Conservation (phyloP, 345 rosid genomes). For the Hibiscus trionum region DNA sequence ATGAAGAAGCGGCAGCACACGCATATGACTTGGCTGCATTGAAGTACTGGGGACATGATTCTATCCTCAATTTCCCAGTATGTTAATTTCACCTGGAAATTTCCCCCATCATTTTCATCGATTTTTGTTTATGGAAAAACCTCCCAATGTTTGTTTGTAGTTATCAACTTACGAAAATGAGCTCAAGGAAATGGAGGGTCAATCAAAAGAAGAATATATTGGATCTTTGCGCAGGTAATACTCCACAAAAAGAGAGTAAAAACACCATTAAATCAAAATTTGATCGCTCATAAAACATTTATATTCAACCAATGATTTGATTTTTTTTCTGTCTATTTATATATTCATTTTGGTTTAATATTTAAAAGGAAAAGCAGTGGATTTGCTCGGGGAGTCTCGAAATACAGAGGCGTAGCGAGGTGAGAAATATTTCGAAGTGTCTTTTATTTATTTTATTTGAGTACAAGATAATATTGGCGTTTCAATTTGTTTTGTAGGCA, state of each 20-base stretch:
- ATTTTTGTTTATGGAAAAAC: background rate
- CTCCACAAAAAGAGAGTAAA: background rate
- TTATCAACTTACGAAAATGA: conserved; percentile 47
- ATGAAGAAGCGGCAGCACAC: conserved; percentile 91
- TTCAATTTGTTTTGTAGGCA: conserved; percentile 27
- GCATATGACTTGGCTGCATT: conserved; percentile 94
- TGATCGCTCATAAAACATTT: background rate
- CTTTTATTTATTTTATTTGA: too few species aligned
- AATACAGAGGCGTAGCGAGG: conserved; percentile 96
- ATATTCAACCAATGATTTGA: background rate
- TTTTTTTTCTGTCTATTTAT: too few species aligned
- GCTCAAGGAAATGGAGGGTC: conserved; percentile 68
- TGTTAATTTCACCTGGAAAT: background rate
- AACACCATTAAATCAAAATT: background rate
- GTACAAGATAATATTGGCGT: background rate
- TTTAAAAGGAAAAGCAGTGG: conserved; percentile 79
- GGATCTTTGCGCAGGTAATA: conserved; percentile 78
- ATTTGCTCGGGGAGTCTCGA: conserved; percentile 90
- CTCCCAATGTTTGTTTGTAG: conserved; percentile 18
- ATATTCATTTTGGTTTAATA: background rate
- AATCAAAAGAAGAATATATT: conserved; percentile 78
- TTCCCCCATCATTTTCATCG: background rate
- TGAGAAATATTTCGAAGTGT: conserved; percentile 1
- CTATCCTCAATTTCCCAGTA: conserved; percentile 85
- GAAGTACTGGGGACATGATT: conserved; percentile 82